Evolutionary conservation across 1,284 basidiomycete species (phyloP).

Genomic region (Ustilago vetiveriae): DNA sequence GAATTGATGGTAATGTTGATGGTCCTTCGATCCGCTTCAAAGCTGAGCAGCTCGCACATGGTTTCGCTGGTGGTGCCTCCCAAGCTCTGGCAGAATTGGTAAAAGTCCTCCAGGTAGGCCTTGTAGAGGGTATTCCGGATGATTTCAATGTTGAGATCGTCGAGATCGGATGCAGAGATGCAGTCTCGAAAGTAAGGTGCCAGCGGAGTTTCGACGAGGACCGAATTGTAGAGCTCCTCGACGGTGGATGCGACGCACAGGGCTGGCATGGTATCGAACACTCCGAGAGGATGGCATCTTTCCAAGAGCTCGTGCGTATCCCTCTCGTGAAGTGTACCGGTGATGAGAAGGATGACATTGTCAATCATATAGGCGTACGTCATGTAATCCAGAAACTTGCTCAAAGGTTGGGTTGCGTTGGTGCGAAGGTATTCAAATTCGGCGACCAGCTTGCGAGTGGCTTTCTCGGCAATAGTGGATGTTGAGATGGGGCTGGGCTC

Average conservation of each 20-base stretch:
- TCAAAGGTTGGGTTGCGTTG: conserved; percentile 89
- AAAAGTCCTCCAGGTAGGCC: conserved; percentile 97
- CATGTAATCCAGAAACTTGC: conserved; percentile 96
- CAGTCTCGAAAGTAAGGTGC: conserved; percentile 98
- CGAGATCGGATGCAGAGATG: conserved; percentile 91
- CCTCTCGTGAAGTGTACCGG: conserved; percentile 94
- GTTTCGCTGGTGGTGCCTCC: conserved; percentile 70
- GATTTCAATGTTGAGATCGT: conserved; percentile 99
- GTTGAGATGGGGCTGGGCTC: conserved; percentile 95
- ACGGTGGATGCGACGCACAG: conserved; percentile 99
- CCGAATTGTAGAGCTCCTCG: conserved; percentile 97
- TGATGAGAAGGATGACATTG: conserved; percentile 97
- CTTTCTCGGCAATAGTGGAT: conserved; percentile 92
- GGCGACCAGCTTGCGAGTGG: conserved; percentile 91
- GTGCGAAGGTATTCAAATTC: conserved; percentile 94
- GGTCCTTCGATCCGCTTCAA: conserved; percentile 95
- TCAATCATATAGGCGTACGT: conserved; percentile 99
- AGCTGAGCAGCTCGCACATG: conserved; percentile 78
- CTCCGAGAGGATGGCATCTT: conserved; percentile 94
- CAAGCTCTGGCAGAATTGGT: conserved; percentile 81
- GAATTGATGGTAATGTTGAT: conserved; percentile 99
- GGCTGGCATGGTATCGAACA: conserved; percentile 98
- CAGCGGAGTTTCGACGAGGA: conserved; percentile 95
- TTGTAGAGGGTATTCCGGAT: conserved; percentile 99
- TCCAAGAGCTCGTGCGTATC: conserved; percentile 97